Base-by-base conservation (phyloP, 2,329 filamentous ascomycete species). In the Cercospora sp. region DNA sequence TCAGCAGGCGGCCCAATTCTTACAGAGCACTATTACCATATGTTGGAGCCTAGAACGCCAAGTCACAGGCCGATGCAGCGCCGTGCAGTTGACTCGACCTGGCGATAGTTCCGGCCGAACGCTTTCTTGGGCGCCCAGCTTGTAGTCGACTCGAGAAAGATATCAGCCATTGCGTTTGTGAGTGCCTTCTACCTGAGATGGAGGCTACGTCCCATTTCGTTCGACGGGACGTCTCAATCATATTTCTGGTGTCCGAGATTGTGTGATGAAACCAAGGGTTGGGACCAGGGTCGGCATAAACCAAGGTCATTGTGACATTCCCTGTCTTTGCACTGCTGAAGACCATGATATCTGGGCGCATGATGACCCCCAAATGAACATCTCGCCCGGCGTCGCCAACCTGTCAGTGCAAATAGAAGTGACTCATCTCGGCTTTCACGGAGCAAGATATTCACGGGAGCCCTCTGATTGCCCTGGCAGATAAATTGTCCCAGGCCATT, bases 341-440 rank as follows among this genome's bases (percentile, higher is more conserved):
- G 30, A 43, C 57, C 49, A 65, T 65, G 49, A 32, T 65, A 28
- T 18, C 24, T 2, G 6, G 51, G 16, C 18, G 2, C 21, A 34
- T 16, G 21, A 12, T 45, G 18, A 43, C 21, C 53, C 34, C 8
- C 24, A 34, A 24, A 18, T 65, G 62, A 58, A 45, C 53, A 57
- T 12, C 7, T 40, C 32, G 1, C 5, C 10, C 32, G 18, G n/a
- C n/a, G 12, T 18, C 16, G n/a, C 24, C 16, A 3, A 5, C 30
- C 16, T 18, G 62, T 18, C 34, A 24, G 49, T 43, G 37, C 16
- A 65, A 65, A 65, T 58, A 65, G 53, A 26, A 45, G 62, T 65
- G 53, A 65, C 62, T 58, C 62, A 65, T 65, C 55, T 65, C 62
- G 62, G 62, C 16, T 32, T 30, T 7, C 26, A 30, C 53, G 62